Percentiles rank a stretch among this genome's conserved stretches.
Evolutionary conservation across 75 land plant genomes (phyloP).

Genomic region (Cryptomeria japonica): DNA sequence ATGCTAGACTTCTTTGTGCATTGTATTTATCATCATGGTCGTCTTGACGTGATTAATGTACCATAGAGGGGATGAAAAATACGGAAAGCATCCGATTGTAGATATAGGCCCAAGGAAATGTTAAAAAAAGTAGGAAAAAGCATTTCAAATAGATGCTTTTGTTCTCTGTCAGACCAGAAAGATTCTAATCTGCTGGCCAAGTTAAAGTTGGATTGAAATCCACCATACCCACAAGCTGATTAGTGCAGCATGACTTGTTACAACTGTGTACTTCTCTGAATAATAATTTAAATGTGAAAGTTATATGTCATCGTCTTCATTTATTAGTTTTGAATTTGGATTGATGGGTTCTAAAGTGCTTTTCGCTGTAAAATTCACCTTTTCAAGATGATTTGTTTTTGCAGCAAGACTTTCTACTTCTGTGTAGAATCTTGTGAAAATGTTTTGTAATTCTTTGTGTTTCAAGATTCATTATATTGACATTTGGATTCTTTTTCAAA

Average conservation of each 20-base stretch:
- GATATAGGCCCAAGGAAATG: not conserved
- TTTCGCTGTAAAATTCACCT: not conserved
- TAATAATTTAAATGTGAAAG: not conserved
- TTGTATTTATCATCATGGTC: not conserved
- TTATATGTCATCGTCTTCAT: not conserved
- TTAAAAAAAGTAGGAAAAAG: not conserved
- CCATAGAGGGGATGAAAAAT: not conserved
- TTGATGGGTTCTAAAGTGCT: not conserved
- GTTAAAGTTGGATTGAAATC: not conserved
- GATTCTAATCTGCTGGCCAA: not conserved
- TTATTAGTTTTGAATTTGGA: not conserved
- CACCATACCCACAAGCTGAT: conserved; percentile 7
- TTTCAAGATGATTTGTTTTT: not conserved
- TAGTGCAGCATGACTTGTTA: not conserved
- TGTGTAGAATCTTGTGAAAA: not conserved
- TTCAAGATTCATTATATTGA: not conserved
- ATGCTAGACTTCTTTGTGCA: not conserved
- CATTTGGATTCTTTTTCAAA: not conserved
- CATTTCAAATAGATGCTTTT: not conserved
- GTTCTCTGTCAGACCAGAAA: not conserved
- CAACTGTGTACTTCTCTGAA: not conserved
- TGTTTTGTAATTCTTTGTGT: not conserved
- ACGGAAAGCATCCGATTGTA: not conserved
- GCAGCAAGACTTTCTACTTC: not conserved
- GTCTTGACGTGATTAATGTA: not conserved